Evolutionary conservation across 2,329 filamentous ascomycete species (phyloP).

Genomic region (Cryphonectria nitschkei): DNA sequence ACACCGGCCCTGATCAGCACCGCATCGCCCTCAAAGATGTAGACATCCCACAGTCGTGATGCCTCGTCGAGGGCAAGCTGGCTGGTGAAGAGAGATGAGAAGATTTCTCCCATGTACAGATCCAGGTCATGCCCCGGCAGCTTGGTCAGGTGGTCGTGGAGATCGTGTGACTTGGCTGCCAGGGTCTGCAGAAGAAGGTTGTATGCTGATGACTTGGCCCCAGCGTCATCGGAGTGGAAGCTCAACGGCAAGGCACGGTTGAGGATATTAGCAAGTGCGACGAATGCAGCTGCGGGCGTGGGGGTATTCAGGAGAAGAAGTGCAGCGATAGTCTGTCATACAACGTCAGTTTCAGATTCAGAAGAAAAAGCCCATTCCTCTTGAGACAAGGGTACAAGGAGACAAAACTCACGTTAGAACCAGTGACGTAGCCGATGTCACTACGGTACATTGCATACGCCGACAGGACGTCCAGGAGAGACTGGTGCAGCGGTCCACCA

Average conservation of each 20-base stretch:
- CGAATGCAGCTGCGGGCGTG: conserved; percentile 66
- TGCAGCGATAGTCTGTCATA: conserved; percentile 67
- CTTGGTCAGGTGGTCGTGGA: conserved; percentile 67
- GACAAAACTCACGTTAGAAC: conserved; percentile 68
- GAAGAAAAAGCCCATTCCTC: too few species aligned
- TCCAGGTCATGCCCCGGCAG: conserved; percentile 52
- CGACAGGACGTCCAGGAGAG: conserved; percentile 72
- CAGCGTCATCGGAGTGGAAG: conserved; percentile 72
- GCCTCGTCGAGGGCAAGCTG: conserved; percentile 70
- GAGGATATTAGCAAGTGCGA: conserved; percentile 74
- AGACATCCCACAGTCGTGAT: conserved; percentile 78
- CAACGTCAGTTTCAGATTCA: conserved; percentile 30
- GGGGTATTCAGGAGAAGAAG: conserved; percentile 74
- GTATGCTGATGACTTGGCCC: conserved; percentile 71
- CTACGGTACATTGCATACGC: conserved; percentile 83
- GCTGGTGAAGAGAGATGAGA: conserved; percentile 66
- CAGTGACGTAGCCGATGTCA: conserved; percentile 77
- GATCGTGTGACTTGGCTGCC: conserved; percentile 62
- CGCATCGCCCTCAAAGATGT: conserved; percentile 79
- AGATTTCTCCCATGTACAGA: conserved; percentile 62
- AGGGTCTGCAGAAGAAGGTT: conserved; percentile 70
- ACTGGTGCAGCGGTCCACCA: conserved; percentile 67
- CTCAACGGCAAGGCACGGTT: conserved; percentile 76
- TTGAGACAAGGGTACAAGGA: not conserved
- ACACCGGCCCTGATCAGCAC: conserved; percentile 73